phyloP scores from a whole-genome alignment of 2,329 filamentous ascomycete species.

The Macrophomina phaseolina region DNA sequence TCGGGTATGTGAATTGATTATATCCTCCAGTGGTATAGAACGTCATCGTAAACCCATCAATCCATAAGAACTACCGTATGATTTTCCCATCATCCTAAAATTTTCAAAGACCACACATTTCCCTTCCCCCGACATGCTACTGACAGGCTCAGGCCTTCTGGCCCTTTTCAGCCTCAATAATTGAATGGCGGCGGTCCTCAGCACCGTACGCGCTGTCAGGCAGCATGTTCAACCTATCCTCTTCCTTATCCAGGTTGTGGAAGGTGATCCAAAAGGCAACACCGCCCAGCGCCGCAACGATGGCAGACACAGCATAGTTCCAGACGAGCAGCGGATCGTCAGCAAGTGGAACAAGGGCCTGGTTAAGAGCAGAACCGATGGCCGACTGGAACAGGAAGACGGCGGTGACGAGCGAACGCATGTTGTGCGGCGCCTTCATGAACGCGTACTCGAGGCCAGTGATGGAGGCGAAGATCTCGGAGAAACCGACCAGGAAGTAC shows the following conservation, averaged over 20 bases:
- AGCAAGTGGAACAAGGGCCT: constrained; percentile 68
- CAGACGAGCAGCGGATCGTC: constrained; percentile 71
- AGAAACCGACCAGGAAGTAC: constrained; percentile 61
- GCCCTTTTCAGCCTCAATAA: constrained; percentile 10
- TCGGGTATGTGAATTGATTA: not conserved
- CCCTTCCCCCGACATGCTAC: not conserved
- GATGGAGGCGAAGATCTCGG: constrained; percentile 63
- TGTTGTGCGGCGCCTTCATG: constrained; percentile 78
- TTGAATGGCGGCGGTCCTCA: constrained; percentile 36
- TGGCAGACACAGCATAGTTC: constrained; percentile 71
- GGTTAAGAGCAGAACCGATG: constrained; percentile 71
- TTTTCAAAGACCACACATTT: not conserved
- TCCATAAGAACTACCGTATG: not conserved
- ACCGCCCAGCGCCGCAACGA: constrained; percentile 68
- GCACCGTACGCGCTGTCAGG: constrained; percentile 44
- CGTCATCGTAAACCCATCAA: not conserved
- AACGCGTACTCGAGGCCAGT: constrained; percentile 77
- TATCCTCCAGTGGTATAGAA: not conserved
- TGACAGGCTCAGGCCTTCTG: not conserved
- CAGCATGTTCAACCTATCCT: constrained; percentile 72
- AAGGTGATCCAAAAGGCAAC: constrained; percentile 72
- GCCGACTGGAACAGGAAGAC: constrained; percentile 75
- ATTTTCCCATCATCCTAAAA: not conserved
- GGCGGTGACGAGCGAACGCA: constrained; percentile 75
- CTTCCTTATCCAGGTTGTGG: constrained; percentile 67